These are phyloP conservation scores for Stentor coeruleus DNA, from an alignment of 73 alveolate species.

Conservation along the genomic window DNA sequence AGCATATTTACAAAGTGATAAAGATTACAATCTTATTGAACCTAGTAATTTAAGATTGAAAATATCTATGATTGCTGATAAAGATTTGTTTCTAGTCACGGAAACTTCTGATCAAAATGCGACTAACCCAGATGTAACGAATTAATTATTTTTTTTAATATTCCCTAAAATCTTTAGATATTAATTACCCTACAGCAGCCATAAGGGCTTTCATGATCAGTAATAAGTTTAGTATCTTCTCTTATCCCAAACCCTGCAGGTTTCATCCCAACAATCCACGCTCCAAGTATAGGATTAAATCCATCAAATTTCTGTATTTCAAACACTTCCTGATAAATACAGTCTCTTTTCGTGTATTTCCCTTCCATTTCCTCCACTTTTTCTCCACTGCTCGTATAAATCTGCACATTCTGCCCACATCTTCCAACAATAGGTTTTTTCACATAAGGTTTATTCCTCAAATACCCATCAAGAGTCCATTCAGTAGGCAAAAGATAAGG, in stretches of 20 bases:
- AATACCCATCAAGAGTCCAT: background rate
- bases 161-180: background rate
- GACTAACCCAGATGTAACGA: too few relatives aligned
- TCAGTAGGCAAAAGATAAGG: background rate
- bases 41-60: too few relatives aligned
- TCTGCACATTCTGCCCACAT: background rate
- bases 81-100: too few relatives aligned
- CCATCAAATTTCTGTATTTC: background rate
- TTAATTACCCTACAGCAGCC: background rate
- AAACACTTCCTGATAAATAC: background rate
- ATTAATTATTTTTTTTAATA: too few relatives aligned
- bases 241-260: background rate
- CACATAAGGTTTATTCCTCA: background rate
- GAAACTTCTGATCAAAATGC: too few relatives aligned
- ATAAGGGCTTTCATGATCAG: background rate
- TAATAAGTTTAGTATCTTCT: background rate
- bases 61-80: too few relatives aligned
- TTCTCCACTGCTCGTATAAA: background rate
- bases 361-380: background rate
- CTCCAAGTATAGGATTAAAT: background rate
- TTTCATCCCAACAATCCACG: background rate
- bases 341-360: background rate
- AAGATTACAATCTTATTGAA: too few relatives aligned
- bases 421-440: conserved; percentile 1
- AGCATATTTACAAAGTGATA: too few relatives aligned